A percentile compares a stretch with the other conserved stretches of the same genome.
phyloP scores from a whole-genome alignment of 1,284 basidiomycete genomes.

The Moesziomyces parantarcticus region DNA sequence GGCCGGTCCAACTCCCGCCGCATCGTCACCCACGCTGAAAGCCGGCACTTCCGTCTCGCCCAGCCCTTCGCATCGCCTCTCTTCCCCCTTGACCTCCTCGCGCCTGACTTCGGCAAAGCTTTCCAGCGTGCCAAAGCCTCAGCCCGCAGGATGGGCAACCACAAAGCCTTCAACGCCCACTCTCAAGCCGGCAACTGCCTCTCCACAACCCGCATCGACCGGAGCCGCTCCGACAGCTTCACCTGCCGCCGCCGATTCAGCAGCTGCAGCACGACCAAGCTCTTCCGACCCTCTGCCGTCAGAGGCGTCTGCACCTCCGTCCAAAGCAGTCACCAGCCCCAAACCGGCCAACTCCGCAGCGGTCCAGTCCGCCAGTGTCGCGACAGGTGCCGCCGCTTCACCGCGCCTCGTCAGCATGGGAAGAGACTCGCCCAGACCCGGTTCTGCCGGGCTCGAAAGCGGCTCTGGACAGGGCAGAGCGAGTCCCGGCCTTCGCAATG shows the following conservation, averaged over 20 bases:
- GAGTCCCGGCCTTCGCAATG: constrained; percentile 54
- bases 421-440: constrained; percentile 40
- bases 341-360: constrained; percentile 21
- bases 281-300: constrained; percentile 28
- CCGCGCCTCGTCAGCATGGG: constrained; percentile 55
- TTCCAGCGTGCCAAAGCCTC: constrained; percentile 49
- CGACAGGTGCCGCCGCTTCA: constrained; percentile 21
- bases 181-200: constrained; percentile 14
- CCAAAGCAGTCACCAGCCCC: constrained; percentile 24
- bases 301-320: constrained; percentile 28
- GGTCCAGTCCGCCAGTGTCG: constrained; percentile 4
- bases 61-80: constrained; percentile 36
- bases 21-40: constrained; percentile 31
- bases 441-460: constrained; percentile 36
- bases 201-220: constrained; percentile 13
- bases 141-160: constrained; percentile 49
- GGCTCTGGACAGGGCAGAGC: constrained; percentile 33
- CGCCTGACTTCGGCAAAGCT: constrained; percentile 50
- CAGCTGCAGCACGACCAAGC: neutral
- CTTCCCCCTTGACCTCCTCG: constrained; percentile 34
- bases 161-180: constrained; percentile 26
- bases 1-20: constrained; percentile 45
- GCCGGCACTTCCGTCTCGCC: constrained; percentile 35
- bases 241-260: constrained; percentile 6
- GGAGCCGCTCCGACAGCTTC: constrained; percentile 2